Base-by-base conservation (phyloP, 2,329 filamentous ascomycete genomes). In the Scedosporium aurantiacum region DNA sequence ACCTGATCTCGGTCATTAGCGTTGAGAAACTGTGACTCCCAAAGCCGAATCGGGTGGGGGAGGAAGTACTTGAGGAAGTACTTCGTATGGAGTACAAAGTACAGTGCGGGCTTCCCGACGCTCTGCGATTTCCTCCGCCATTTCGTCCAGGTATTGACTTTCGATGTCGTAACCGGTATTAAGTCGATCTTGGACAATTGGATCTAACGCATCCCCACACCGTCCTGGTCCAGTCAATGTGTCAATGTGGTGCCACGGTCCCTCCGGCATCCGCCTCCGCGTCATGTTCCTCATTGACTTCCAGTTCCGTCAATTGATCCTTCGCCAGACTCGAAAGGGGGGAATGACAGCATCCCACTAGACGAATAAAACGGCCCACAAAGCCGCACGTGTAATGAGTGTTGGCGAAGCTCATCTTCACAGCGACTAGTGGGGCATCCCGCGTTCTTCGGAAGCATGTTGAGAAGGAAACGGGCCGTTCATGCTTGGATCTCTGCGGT, bases 1-100 rank as follows among this genome's bases (percentile, higher is more conserved):
- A 63, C 65, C 63, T 43, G 23, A 18, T 27, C 5, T 21, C 23
- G 32, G 8, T 18, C 6, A n/a, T 25, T 23, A 43, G 56, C 32
- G 28, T n/a, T 23, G 5, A 43, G 37, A 32, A 18, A 57, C 25
- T 37, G 10, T 37, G 32, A 57, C 25, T 7, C 32, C 10, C 32
- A 37, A 10, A 10, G 32, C 14, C 32, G 32, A 37, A 37, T 37
- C 32, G 32, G 32, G 32, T 37, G 32, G 32, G 32, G 32, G 32
- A 37, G 32, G 32, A 37, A 37, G 32, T 12, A 37, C 32, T n/a
- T n/a, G n/a, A n/a, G n/a, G 3, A 10, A 1, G 28, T 32, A 32
- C 28, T 2, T 2, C 1, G 28, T 37, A 37, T 8, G 32, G 32
- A 10, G 32, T 37, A 37, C 32, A 37, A 37, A 6, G 32, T 37